Evolutionary conservation across 2,329 filamentous ascomycete genomes (phyloP), one percentile per base, ranked within the genome.

Genomic region (Xylariales sp.): DNA sequence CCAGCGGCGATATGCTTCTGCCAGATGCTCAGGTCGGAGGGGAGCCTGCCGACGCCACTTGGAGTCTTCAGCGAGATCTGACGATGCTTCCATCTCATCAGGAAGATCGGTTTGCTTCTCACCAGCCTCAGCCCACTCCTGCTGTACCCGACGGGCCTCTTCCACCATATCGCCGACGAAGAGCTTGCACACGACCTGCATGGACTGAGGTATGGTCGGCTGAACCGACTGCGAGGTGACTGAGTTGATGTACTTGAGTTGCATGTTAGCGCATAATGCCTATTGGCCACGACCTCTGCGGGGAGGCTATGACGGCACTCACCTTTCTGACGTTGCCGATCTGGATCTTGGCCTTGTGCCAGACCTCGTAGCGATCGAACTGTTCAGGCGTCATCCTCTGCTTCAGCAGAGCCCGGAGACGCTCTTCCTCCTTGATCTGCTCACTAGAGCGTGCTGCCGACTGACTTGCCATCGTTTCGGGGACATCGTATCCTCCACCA

Each of bases 221-320:
- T 84, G 83, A 0, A 88, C 85, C 2, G 83, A 88, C 56, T 90
- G 86, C 0, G 83, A 88, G 7, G 89, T 81, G 2, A 85, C 88
- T 41, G 85, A 83, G 53, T 90, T 91, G 55, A 88, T 82, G 43
- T 90, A 76, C 74, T 82, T 43, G 18, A 39, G 15, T 21, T 24
- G 24, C n/a, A 45, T 49, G 41, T 37, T 37, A 29, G 12, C 36
- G n/a, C 20, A 37, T 32, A n/a, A n/a, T n/a, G n/a, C n/a, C n/a
- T n/a, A n/a, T n/a, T n/a, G n/a, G n/a, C n/a, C n/a, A n/a, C n/a
- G n/a, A n/a, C n/a, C n/a, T n/a, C n/a, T n/a, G n/a, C n/a, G n/a
- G n/a, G n/a, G n/a, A 25, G n/a, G 8, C n/a, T n/a, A 8, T 25
- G n/a, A n/a, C 23, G n/a, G 8, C n/a, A 25, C 23, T 8, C 23